Conservation (phyloP, 805 yeast species). For the Candida takata region DNA sequence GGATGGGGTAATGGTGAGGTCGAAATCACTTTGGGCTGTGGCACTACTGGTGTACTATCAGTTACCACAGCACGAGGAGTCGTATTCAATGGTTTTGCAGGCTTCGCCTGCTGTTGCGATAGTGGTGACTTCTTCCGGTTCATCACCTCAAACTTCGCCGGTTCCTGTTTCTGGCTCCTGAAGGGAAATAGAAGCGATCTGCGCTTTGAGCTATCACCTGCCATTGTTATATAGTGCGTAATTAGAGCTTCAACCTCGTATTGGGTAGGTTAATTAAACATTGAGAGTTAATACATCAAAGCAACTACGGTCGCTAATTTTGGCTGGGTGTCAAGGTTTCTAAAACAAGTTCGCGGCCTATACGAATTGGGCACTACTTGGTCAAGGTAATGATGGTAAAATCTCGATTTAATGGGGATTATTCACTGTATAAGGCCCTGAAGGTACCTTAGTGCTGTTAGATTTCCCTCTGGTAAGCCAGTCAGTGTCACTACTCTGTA, state of each 20-base stretch:
- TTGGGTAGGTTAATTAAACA: too few species aligned
- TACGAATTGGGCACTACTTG: too few species aligned
- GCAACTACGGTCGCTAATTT: too few species aligned
- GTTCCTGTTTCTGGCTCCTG: constrained; percentile 12
- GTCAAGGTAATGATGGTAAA: too few species aligned
- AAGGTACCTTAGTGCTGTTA: constrained; percentile 13
- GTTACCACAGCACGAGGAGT: too few species aligned
- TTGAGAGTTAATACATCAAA: too few species aligned
- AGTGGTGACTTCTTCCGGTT: constrained; percentile 22
- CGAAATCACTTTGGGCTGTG: too few species aligned
- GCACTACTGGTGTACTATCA: too few species aligned
- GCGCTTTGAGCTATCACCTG: constrained; percentile 15
- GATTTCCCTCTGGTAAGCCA: constrained; percentile 12
- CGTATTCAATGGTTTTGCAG: not conserved
- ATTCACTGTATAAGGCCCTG: constrained; percentile 1
- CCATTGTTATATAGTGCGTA: constrained; percentile 1
- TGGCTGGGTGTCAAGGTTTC: too few species aligned
- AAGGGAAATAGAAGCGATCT: constrained; percentile 22
- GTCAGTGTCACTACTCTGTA: constrained; percentile 11
- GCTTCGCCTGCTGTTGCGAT: not conserved
- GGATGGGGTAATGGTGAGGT: not conserved
- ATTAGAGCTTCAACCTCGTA: not conserved
- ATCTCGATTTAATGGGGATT: too few species aligned
- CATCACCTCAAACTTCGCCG: constrained; percentile 20
- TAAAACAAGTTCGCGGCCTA: too few species aligned